A percentile compares a stretch with the other conserved stretches of the same genome.
phyloP scores from a whole-genome alignment of 805 yeast species.

The Blastobotrys muscicola region DNA sequence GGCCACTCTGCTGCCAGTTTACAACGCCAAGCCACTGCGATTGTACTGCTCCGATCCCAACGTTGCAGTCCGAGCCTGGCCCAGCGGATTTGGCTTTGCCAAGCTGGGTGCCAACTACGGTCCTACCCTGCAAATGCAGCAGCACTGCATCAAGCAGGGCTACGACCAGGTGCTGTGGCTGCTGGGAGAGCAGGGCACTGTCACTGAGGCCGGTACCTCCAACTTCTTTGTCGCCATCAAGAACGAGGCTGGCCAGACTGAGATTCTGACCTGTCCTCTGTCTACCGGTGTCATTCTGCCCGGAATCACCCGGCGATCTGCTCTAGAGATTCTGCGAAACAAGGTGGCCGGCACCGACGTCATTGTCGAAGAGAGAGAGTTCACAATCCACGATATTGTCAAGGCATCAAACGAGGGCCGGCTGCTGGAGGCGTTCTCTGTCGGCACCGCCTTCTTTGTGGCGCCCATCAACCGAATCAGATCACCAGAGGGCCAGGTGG shows the following conservation, averaged over 20 bases:
- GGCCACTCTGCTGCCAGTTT: constrained; percentile 26
- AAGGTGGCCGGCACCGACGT: constrained; percentile 32
- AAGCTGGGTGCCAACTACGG: constrained; percentile 51
- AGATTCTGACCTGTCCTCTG: constrained; percentile 43
- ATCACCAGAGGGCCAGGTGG: constrained; percentile 34
- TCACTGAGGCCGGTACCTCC: constrained; percentile 50
- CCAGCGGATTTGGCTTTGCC: constrained; percentile 45
- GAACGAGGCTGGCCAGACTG: constrained; percentile 33
- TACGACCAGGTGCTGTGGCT: constrained; percentile 47
- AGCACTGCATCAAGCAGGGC: constrained; percentile 38
- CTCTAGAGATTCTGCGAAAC: constrained; percentile 30
- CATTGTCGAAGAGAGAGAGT: constrained; percentile 34
- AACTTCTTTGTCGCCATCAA: constrained; percentile 42
- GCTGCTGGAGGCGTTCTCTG: constrained; percentile 44
- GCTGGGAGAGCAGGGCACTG: constrained; percentile 40
- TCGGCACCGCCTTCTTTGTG: constrained; percentile 47
- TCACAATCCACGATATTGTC: constrained; percentile 38
- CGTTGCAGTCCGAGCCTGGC: constrained; percentile 42
- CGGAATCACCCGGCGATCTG: constrained; percentile 44
- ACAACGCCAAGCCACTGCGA: constrained; percentile 40
- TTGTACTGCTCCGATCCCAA: constrained; percentile 43
- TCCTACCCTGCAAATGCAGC: constrained; percentile 39
- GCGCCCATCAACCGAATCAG: constrained; percentile 37
- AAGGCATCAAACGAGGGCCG: constrained; percentile 38
- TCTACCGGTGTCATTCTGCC: constrained; percentile 42